phyloP scores from a whole-genome alignment of 148 eudicot genomes.

The Cornus controversa region DNA sequence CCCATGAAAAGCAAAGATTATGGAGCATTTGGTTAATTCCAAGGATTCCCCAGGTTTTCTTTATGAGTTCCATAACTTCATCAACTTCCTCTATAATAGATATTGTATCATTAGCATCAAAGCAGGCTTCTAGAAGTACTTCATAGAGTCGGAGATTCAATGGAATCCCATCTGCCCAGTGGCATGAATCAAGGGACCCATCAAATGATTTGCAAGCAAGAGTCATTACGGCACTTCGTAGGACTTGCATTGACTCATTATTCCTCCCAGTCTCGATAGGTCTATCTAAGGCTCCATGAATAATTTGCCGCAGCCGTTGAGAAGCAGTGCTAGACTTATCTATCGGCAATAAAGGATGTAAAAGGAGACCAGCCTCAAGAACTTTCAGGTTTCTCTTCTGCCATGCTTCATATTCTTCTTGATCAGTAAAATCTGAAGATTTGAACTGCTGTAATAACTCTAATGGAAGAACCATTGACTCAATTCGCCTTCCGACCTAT shows the following conservation, averaged over 20 bases:
- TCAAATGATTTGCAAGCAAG: conserved; percentile 79
- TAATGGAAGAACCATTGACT: conserved; percentile 81
- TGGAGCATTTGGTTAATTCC: conserved; percentile 89
- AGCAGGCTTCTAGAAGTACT: conserved; percentile 78
- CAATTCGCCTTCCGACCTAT: conserved; percentile 83
- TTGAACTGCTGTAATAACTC: conserved; percentile 94
- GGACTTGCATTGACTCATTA: conserved; percentile 85
- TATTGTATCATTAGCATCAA: conserved; percentile 72
- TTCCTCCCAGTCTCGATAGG: conserved; percentile 92
- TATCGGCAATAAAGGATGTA: conserved; percentile 72
- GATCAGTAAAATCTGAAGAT: conserved; percentile 79
- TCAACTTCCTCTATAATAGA: conserved; percentile 84
- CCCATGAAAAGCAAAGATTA: conserved; percentile 92
- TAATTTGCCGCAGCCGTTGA: conserved; percentile 66
- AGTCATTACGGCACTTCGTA: conserved; percentile 77
- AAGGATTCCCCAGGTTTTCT: conserved; percentile 88
- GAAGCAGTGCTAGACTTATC: conserved; percentile 73
- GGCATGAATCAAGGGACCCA: conserved; percentile 74
- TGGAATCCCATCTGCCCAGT: conserved; percentile 96
- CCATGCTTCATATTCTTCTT: conserved; percentile 82
- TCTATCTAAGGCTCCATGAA: conserved; percentile 74
- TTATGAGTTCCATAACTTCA: conserved; percentile 90
- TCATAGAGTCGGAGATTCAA: conserved; percentile 88
- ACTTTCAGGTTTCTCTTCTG: conserved; percentile 78
- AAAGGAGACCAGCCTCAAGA: conserved; percentile 91